Evolutionary conservation across 31 red algal genomes (phyloP), one percentile per base, ranked within the genome.

Genomic region (Asparagopsis taxiformis): DNA sequence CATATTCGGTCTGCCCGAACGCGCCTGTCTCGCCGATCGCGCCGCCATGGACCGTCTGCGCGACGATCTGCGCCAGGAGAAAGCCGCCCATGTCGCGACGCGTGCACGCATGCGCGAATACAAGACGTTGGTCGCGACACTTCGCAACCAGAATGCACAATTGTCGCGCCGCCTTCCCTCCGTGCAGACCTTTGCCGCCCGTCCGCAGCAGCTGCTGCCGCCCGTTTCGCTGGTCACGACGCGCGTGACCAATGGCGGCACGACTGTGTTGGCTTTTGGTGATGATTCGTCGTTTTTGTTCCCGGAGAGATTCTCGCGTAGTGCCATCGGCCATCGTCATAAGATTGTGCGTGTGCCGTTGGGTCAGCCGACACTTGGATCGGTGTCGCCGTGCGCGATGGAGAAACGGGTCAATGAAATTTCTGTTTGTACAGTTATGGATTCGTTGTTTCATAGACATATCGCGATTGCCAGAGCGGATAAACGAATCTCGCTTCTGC

Each of bases 1-100:
- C 30, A 44, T 79, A 19, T 79, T 79, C 34, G 75, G 75, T 3
- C 36, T 79, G 30, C 75, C 75, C 0, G 48, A 57, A 41, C 21
- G 61, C 19, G 23, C 55, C 3, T 37, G 24, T 23, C 36, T 43
- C n/a, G 37, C 75, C 15, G 75, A 79, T 57, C 43, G 39, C 13
- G 31, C 75, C 3, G 51, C 48, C 9, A 53, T 64, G 21, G 56
- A 76, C 34, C 31, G 60, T 39, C 2, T 67, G n/a, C 59, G 48
- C 32, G 60, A 54, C 1, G 32, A 50, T 23, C 60, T 67, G 10
- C 10, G 53, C 25, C 37, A 63, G 19, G 61, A 67, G 28, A 65
- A 57, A 17, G 25, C 24, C 33, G 28, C 41, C 6, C 41, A 46
- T 46, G 13, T 13, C 8, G 41, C 13, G 13, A 46, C 41, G 13